A percentile compares a stretch with the other conserved stretches of the same genome.
phyloP scores from a whole-genome alignment of 345 rosid genomes.

The Xanthoceras sorbifolium region DNA sequence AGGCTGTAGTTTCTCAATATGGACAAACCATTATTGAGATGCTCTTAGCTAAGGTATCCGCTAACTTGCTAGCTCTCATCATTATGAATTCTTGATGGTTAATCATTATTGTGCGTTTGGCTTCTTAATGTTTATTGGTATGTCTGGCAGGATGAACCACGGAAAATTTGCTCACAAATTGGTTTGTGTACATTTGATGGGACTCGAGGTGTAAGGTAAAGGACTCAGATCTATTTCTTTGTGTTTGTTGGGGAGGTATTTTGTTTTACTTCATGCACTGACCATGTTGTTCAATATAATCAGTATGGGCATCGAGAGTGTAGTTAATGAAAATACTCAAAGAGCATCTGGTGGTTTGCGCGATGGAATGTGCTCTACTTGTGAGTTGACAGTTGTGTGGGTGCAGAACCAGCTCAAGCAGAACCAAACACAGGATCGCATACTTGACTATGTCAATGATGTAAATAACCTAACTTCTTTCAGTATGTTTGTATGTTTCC shows the following conservation, averaged over 20 bases:
- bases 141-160: conserved; percentile 52
- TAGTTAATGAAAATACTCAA: conserved; percentile 41
- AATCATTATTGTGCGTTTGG: not conserved
- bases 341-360: conserved; percentile 29
- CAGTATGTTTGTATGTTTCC: conserved; percentile 3
- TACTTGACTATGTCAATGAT: conserved; percentile 57
- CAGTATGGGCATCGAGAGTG: conserved; percentile 65
- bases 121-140: conserved; percentile 4
- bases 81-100: not conserved
- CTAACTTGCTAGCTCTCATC: not conserved
- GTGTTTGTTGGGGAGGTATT: not conserved
- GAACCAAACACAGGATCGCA: conserved; percentile 53
- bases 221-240: conserved; percentile 1
- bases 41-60: conserved; percentile 52
- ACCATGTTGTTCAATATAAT: not conserved
- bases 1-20: conserved; percentile 56
- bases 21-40: conserved; percentile 55
- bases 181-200: conserved; percentile 71
- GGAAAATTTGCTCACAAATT: conserved; percentile 60
- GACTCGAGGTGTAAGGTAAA: conserved; percentile 52
- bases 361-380: conserved; percentile 59
- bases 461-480: conserved; percentile 25
- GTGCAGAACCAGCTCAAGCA: conserved; percentile 60
- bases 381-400: conserved; percentile 78
- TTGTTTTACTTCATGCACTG: not conserved